Evolutionary conservation across 1,284 basidiomycete genomes (phyloP).

Genomic region (Rhodotorula sp.): DNA sequence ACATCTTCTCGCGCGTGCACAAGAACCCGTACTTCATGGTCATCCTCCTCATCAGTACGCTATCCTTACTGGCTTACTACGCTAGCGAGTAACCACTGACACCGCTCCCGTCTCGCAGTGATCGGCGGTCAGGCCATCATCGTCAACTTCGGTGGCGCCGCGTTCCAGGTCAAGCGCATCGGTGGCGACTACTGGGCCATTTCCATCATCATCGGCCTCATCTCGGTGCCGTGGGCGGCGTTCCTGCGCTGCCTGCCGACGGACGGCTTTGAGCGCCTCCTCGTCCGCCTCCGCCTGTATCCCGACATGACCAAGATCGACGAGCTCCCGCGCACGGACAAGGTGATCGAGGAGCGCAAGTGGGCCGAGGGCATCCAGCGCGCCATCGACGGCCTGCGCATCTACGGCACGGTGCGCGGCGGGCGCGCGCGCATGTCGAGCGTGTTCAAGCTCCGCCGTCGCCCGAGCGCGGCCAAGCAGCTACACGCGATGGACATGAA

Average conservation of each 20-base stretch:
- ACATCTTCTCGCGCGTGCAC: conserved; percentile 82
- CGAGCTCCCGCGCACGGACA: conserved; percentile 69
- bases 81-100: neutral
- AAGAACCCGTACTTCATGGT: conserved; percentile 81
- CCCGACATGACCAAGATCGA: conserved; percentile 56
- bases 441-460: conserved; percentile 48
- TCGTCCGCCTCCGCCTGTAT: conserved; percentile 68
- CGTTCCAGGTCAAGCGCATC: conserved; percentile 85
- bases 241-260: conserved; percentile 82
- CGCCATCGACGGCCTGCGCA: conserved; percentile 79
- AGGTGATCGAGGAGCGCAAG: conserved; percentile 46
- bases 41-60: conserved; percentile 72
- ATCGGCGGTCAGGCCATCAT: conserved; percentile 84
- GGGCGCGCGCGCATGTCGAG: conserved; percentile 59
- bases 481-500: conserved; percentile 49
- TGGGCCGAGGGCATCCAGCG: conserved; percentile 63
- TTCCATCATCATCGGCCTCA: conserved; percentile 78
- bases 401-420: conserved; percentile 78
- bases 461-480: conserved; percentile 45
- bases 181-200: conserved; percentile 88
- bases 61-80: neutral
- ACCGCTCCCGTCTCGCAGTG: conserved; percentile 57
- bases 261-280: conserved; percentile 70
- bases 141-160: conserved; percentile 85
- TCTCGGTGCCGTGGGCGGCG: conserved; percentile 84